Conservation (phyloP, 441 rosid species). For the Mallotus japonicus region DNA sequence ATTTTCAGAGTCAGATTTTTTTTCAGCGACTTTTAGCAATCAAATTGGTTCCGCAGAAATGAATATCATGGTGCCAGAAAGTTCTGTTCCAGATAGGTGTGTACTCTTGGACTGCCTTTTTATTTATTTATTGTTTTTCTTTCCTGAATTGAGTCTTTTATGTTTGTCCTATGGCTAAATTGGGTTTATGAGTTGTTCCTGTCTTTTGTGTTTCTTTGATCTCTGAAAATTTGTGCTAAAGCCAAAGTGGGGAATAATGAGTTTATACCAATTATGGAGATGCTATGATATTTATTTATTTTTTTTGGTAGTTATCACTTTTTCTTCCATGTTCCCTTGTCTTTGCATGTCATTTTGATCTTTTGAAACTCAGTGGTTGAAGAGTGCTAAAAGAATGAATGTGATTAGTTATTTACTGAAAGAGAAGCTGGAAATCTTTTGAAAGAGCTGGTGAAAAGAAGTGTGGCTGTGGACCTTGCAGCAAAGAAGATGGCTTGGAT, state of each 20-base stretch:
- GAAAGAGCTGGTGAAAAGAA: not conserved
- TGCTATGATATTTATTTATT: not conserved
- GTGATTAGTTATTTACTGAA: not conserved
- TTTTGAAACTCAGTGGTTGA: not conserved
- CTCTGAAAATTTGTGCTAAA: not conserved
- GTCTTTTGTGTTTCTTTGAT: not conserved
- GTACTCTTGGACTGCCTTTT: slow-evolving; percentile 6
- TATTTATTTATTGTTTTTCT: too few relatives aligned
- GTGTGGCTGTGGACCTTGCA: not conserved
- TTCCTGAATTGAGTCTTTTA: not conserved
- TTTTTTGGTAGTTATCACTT: not conserved
- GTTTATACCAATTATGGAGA: not conserved
- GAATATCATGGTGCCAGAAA: slow-evolving; percentile 30
- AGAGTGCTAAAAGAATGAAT: not conserved
- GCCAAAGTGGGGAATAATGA: not conserved
- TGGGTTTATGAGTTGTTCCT: too few relatives aligned
- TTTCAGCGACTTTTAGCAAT: slow-evolving; percentile 36
- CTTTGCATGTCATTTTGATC: not conserved
- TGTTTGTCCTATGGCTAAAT: too few relatives aligned
- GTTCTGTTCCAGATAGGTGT: slow-evolving; percentile 50
- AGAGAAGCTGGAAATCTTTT: not conserved
- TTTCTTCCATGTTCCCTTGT: not conserved
- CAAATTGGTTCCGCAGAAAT: slow-evolving; percentile 33
- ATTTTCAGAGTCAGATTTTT: slow-evolving; percentile 37
- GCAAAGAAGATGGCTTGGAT: not conserved